phyloP scores from a whole-genome alignment of 2,329 filamentous ascomycete species.

The Aspergillus novofumigatus region DNA sequence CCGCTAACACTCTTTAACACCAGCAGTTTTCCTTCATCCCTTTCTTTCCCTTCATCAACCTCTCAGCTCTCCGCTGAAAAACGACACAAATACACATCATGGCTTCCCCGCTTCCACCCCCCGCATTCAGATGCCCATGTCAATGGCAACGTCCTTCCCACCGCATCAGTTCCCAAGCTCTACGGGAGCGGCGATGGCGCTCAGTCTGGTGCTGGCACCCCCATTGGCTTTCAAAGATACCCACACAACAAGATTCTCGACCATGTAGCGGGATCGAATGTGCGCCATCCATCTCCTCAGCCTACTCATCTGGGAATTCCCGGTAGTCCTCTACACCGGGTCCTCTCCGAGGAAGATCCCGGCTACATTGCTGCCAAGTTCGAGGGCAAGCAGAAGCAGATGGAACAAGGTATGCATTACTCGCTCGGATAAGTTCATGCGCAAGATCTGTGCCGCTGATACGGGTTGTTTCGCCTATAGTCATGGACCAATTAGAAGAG shows the following conservation, averaged over 20 bases:
- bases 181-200: conserved; percentile 29
- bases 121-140: conserved; percentile 21
- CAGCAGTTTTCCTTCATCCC: background rate
- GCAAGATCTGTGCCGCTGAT: background rate
- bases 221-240: conserved; percentile 40
- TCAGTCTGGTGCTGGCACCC: conserved; percentile 36
- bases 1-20: background rate
- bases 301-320: conserved; percentile 79
- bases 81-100: conserved; percentile 16
- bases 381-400: conserved; percentile 86
- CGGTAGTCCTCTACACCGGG: conserved; percentile 56
- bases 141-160: conserved; percentile 27
- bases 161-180: conserved; percentile 29
- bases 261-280: conserved; percentile 48
- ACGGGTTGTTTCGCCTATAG: conserved; percentile 40
- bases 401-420: conserved; percentile 62
- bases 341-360: conserved; percentile 82
- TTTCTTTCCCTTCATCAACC: background rate
- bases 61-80: background rate
- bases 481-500: conserved; percentile 73
- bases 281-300: conserved; percentile 76
- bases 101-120: conserved; percentile 28
- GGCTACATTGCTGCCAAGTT: conserved; percentile 95
- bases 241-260: conserved; percentile 57
- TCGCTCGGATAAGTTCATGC: background rate